Conservation (phyloP, 306 rosid genomes). For the Hippophae gyantsensis region DNA sequence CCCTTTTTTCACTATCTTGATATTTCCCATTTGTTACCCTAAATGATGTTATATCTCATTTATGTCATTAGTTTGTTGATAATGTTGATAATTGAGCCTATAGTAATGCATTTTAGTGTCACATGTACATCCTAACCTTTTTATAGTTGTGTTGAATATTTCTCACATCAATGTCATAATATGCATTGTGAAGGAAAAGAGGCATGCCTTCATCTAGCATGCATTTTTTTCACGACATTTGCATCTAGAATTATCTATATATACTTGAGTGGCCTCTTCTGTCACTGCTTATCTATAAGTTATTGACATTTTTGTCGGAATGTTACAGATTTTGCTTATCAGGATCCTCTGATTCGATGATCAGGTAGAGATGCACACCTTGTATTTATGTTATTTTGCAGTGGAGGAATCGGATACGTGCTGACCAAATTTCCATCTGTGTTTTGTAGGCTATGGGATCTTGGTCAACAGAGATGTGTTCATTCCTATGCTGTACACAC, state of each 20-base stretch:
- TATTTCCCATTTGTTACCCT: too few relatives aligned
- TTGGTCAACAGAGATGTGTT: constrained; percentile 95
- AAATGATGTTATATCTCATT: too few relatives aligned
- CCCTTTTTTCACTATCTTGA: too few relatives aligned
- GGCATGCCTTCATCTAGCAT: not conserved
- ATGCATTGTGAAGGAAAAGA: not conserved
- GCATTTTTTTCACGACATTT: too few relatives aligned
- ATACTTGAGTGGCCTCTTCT: too few relatives aligned
- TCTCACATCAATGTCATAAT: too few relatives aligned
- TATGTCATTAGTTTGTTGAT: too few relatives aligned
- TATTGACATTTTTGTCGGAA: constrained; percentile 14
- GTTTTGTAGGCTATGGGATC: constrained; percentile 85
- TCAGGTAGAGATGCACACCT: constrained; percentile 46
- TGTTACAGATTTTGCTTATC: constrained; percentile 81
- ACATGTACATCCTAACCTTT: too few relatives aligned
- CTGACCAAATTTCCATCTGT: constrained; percentile 17
- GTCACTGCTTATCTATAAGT: not conserved
- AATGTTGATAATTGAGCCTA: too few relatives aligned
- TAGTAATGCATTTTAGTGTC: too few relatives aligned
- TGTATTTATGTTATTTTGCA: not conserved
- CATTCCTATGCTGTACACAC: constrained; percentile 99
- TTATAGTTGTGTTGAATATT: too few relatives aligned
- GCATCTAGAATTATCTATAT: too few relatives aligned
- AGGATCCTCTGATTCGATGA: constrained; percentile 99
- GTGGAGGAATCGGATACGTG: not conserved